Evolutionary conservation across 257 asterid genomes (phyloP).

Genomic region (Petrea volubilis): DNA sequence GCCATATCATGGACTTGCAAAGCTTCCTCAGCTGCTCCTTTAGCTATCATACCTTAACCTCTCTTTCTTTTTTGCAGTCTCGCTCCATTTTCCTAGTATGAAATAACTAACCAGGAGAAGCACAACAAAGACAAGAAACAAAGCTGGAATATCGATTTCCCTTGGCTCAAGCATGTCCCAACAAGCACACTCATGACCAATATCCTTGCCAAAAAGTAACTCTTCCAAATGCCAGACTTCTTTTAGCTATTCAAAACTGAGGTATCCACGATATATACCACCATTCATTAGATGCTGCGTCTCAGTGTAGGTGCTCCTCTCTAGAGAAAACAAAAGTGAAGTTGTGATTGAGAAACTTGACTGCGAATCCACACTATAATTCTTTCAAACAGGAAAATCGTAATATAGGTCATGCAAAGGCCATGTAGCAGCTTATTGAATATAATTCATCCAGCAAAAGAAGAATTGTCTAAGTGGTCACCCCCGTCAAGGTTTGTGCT

Average conservation of each 20-base stretch:
- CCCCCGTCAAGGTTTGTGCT: constrained; percentile 70
- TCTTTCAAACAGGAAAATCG: neutral
- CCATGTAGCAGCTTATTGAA: constrained; percentile 52
- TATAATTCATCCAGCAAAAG: constrained; percentile 51
- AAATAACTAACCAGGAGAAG: constrained; percentile 74
- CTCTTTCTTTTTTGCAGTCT: constrained; percentile 59
- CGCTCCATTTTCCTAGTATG: constrained; percentile 81
- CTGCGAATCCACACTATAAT: neutral
- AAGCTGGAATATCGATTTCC: constrained; percentile 65
- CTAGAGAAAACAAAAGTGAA: constrained; percentile 19
- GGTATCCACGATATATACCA: constrained; percentile 1
- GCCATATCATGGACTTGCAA: constrained; percentile 44
- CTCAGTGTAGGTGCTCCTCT: constrained; percentile 17
- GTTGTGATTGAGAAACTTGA: constrained; percentile 7
- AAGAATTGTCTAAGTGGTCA: constrained; percentile 37
- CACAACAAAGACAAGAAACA: constrained; percentile 66
- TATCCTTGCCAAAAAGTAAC: constrained; percentile 27
- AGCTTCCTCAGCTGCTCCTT: constrained; percentile 62
- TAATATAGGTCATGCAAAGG: neutral
- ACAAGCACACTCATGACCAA: constrained; percentile 69
- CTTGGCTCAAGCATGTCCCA: constrained; percentile 86
- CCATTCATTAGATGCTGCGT: constrained; percentile 5
- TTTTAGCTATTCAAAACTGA: constrained; percentile 17
- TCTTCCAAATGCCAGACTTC: constrained; percentile 32
- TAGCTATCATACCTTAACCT: constrained; percentile 45